Evolutionary conservation across 139 green algal species (phyloP).

Genomic region (Chlamydomonas schloesseri): DNA sequence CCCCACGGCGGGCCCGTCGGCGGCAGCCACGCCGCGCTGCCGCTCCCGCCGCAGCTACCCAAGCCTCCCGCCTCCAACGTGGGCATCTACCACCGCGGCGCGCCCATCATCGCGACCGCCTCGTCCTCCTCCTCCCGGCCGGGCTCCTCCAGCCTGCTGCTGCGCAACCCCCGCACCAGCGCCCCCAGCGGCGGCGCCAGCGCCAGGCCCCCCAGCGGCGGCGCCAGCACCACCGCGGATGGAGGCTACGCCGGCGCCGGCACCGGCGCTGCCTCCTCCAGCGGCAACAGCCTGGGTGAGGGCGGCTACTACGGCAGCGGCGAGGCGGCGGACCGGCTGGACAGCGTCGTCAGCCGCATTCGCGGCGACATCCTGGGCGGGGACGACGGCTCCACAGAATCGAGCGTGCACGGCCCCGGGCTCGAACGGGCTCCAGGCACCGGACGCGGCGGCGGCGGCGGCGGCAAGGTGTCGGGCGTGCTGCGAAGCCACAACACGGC

Average conservation of each 20-base stretch:
- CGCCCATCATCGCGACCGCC: background rate
- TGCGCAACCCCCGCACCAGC: background rate
- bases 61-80: no score
- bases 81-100: background rate
- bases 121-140: background rate
- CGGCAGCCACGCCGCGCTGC: background rate
- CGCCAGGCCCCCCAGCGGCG: background rate
- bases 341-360: background rate
- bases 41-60: no score
- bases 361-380: constrained; percentile 10
- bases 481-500: background rate
- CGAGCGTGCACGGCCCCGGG: background rate
- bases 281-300: no score
- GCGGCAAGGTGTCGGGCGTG: background rate
- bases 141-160: no score
- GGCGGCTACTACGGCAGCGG: background rate
- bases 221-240: background rate
- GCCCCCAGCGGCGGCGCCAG: background rate
- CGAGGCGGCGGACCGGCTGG: background rate
- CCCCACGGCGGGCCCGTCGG: background rate
- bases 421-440: background rate
- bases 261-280: no score
- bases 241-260: background rate
- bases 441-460: background rate
- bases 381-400: background rate